phyloP scores from a whole-genome alignment of 2,329 filamentous ascomycete species.

The Penicillium sp. region DNA sequence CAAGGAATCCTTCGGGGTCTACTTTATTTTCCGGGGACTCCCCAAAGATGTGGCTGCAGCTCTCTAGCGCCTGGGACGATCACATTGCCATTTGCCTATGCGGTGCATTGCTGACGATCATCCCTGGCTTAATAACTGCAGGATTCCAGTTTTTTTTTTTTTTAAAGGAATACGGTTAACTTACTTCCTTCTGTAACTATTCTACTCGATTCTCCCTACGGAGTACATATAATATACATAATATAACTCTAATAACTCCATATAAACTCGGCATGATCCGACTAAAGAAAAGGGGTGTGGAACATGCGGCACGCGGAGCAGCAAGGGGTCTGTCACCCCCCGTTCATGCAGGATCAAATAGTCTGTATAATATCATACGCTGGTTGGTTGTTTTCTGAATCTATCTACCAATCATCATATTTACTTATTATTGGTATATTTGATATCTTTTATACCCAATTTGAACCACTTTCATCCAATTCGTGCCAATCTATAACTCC shows the following conservation, averaged over 20 bases:
- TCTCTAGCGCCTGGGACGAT: constrained; percentile 11
- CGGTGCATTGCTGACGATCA: constrained; percentile 20
- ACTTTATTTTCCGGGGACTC: constrained; percentile 21
- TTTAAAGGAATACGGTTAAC: no score
- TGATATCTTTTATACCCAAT: no score
- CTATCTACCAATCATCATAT: neutral
- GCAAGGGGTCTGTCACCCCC: constrained; percentile 30
- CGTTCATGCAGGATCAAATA: constrained; percentile 27
- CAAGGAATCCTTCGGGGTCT: constrained; percentile 4
- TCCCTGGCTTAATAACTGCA: constrained; percentile 21
- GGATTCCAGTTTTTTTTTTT: constrained; percentile 6
- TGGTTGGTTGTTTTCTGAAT: constrained; percentile 4
- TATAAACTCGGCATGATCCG: constrained; percentile 5
- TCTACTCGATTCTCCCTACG: no score
- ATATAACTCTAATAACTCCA: neutral
- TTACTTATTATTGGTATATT: neutral
- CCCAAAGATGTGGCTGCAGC: constrained; percentile 32
- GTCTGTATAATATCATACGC: constrained; percentile 9
- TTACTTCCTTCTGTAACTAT: no score
- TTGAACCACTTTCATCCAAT: no score
- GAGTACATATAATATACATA: no score
- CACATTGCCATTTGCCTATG: constrained; percentile 11
- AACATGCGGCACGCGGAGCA: constrained; percentile 35
- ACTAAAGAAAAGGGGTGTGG: constrained; percentile 20
- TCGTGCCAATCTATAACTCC: neutral